Base-by-base conservation (phyloP, 768 basidiomycete genomes). In the Fomitopsis pulvina region DNA sequence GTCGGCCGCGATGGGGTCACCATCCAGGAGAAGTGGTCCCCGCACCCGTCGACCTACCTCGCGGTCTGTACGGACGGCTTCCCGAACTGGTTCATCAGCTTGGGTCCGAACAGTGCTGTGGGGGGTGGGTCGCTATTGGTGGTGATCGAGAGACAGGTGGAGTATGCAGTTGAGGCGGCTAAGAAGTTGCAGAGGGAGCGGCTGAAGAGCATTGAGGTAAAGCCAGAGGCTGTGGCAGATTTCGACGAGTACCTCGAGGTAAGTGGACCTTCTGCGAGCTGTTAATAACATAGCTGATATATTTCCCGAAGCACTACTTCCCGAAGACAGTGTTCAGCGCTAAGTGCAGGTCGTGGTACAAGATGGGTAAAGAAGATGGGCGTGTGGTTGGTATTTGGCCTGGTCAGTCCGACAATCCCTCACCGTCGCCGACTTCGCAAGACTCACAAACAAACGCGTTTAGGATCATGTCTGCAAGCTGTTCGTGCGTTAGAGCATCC, bases 281-380 rank as follows among this genome's bases (percentile, higher is more conserved):
- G 25, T 25, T 9, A 3, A 27, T 8, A 7, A 27, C 3, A 27
- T 11, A 9, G 16, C 49, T 41, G 14, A 16, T 5, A 37, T 37
- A 16, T 14, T 4, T 37, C 34, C 34, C 27, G n/a, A 42, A 78
- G 75, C 66, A 63, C 48, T 76, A 76, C 51, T 78, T 77, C 63
- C 72, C 70, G 2, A 70, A 56, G 77, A 81, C 79, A 3, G 79
- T 83, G 2, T 83, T 76, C 59, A 71, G 74, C 30, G 70, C 74
- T 42, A 76, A 76, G 53, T 83, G 81, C 55, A 66, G 73, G 12
- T 79, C 79, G 27, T 85, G 83, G 81, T 84, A 83, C 58, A 83
- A 83, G 58, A 68, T 65, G 37, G 80, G 80, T 4, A 76, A 75
- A 53, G 75, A 75, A 53, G 77, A 79, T 61, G 81, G 82, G 1